Evolutionary conservation across 2,329 filamentous ascomycete genomes (phyloP), one percentile per base, ranked within the genome.

Genomic region (Cordyceps javanica): DNA sequence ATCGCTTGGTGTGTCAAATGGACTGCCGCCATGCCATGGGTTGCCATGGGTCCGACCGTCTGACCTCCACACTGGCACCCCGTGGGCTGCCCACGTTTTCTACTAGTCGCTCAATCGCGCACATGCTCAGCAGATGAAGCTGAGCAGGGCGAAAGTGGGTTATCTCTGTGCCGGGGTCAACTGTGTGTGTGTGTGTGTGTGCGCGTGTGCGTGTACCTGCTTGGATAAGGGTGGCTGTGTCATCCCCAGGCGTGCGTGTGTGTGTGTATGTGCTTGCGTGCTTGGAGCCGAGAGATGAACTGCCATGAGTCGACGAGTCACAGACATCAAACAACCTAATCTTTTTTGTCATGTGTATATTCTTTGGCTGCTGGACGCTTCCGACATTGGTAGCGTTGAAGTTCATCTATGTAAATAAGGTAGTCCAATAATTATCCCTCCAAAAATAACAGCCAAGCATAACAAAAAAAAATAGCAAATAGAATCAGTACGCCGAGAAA

Each of bases 371-470:
- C 21, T 21, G 30, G 51, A 16, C 28, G 36, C 51, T 23, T 13
- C 51, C 19, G 25, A 5, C 30, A 21, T 23, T 41, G 49, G 23
- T 11, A 11, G 50, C 26, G 50, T 16, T 41, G 38, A n/a, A 13
- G 50, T 44, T 38, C 11, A 38, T 26, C 39, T 32, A 54, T 48
- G 38, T 16, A 39, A 68, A 69, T 62, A 46, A 41, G n/a, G 1
- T 51, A 55, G 55, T 59, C 60, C 52, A 68, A 62, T 60, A 55
- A 54, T 54, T 59, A 59, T 55, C 28, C 42, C 30, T 50, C 34
- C 44, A 49, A 49, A n/a, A 38, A 38, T 36, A 57, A 28, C 23
- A 30, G 28, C 26, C 19, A n/a, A 49, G 53, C 41, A 54, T 21
- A 52, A 59, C 44, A 44, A 49, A 39, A 50, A 48, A 23, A 25